Base-by-base conservation (phyloP, 768 basidiomycete genomes). In the Suillus subalutaceus region DNA sequence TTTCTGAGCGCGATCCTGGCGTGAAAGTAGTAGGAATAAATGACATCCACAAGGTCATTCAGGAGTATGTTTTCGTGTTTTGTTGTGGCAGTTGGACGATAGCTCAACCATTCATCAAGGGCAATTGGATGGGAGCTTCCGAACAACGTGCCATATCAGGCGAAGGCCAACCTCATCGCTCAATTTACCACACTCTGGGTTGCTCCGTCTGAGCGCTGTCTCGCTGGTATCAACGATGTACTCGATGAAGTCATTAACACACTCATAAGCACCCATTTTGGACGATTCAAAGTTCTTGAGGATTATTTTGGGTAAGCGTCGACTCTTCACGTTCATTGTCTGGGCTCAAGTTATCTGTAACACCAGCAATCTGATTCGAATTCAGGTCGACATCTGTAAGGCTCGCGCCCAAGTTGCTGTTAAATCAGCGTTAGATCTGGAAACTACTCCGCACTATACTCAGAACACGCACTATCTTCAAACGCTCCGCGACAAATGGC, bases 41-140 rank as follows among this genome's bases (percentile, higher is more conserved):
- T 1, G 79, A 80, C 16, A 78, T 84, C 41, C 74, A 77, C 35
- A 65, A 67, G 63, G 70, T 74, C 7, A 82, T 83, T 23, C 41
- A 63, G 2, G 75, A 77, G 82, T 83, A 62, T 20, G 79, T 71
- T 40, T 3, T 3, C 12, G 32, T 35, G n/a, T 55, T 13, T 35
- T 2, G 20, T 41, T 23, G 6, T 35, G 16, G 56, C 16, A 38
- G 7, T 62, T 69, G 0, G 75, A 13, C 1, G 6, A 46, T 4
- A 15, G 6, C n/a, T 32, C 32, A 37, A 59, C 53, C 8, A 57
- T 35, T 16, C 62, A 35, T 57, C 20, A 32, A 84, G 83, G 13
- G 76, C 78, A 9, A 75, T 76, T 38, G 77, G 73, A 3, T 83
- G 82, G 83, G 81, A 84, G 59, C 76, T 84, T 35, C 81, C 81